Conservation (phyloP, 2,329 filamentous ascomycete species). For the Aspergillus piperis region DNA sequence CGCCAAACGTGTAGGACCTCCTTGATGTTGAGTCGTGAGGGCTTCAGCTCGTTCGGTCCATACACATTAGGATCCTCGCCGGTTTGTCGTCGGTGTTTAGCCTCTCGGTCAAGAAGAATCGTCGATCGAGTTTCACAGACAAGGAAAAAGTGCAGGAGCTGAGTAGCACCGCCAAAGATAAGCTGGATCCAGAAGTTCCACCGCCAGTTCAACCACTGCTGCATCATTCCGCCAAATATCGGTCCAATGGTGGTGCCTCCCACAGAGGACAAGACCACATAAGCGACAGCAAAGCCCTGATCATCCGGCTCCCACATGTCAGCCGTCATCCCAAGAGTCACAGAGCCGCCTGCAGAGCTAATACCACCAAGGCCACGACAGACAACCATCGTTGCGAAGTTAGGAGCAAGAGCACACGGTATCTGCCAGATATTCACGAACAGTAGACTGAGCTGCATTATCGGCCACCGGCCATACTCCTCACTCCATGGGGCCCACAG, state of each 20-base stretch:
- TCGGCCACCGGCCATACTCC: conserved; percentile 75
- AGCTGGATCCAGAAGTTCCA: conserved; percentile 70
- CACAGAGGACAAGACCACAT: conserved; percentile 76
- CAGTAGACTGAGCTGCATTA: conserved; percentile 71
- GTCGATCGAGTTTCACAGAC: conserved; percentile 64
- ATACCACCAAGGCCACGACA: conserved; percentile 68
- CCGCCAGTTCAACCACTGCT: conserved; percentile 53
- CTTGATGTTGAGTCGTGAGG: conserved; percentile 49
- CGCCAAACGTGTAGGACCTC: conserved; percentile 52
- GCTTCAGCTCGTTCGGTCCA: conserved; percentile 61
- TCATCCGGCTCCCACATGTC: conserved; percentile 71
- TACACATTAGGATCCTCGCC: conserved; percentile 62
- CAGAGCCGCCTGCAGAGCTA: conserved; percentile 70
- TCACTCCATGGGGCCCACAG: conserved; percentile 87
- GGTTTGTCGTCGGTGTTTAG: conserved; percentile 55
- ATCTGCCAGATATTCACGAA: conserved; percentile 78
- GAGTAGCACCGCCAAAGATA: conserved; percentile 57
- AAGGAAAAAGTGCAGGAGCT: conserved; percentile 53
- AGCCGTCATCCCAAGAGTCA: conserved; percentile 73
- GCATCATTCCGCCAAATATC: conserved; percentile 56
- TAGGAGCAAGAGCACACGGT: conserved; percentile 70
- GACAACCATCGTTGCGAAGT: conserved; percentile 69
- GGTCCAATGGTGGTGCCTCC: conserved; percentile 68
- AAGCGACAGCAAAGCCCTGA: conserved; percentile 74
- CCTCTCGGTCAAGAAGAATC: conserved; percentile 59